Percentiles rank a stretch among this genome's conserved stretches.
phyloP scores from a whole-genome alignment of 768 basidiomycete species.

The Lanmaoa rubissima region DNA sequence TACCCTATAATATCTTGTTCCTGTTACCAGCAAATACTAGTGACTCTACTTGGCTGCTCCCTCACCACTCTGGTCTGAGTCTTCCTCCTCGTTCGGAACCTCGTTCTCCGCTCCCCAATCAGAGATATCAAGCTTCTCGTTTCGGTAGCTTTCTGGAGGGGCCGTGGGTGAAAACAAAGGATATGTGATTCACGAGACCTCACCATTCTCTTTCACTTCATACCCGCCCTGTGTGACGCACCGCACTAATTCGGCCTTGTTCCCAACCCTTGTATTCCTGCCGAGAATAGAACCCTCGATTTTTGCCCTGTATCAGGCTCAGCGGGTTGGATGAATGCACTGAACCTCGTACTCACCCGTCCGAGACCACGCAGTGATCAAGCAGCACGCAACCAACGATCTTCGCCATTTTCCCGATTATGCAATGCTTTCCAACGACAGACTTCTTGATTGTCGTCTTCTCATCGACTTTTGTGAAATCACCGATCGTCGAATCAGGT shows the following conservation, averaged over 20 bases:
- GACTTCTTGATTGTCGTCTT: slow-evolving; percentile 77
- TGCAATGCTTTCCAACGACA: slow-evolving; percentile 78
- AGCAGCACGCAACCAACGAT: slow-evolving; percentile 79
- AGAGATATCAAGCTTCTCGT: slow-evolving; percentile 55
- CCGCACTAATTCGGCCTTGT: slow-evolving; percentile 62
- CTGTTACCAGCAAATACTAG: background rate
- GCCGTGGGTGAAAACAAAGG: background rate
- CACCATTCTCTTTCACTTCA: slow-evolving; percentile 65
- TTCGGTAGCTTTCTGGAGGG: slow-evolving; percentile 48
- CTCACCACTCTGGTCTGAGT: slow-evolving; percentile 12
- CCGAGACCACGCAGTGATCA: slow-evolving; percentile 86
- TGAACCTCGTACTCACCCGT: slow-evolving; percentile 53
- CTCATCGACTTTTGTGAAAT: slow-evolving; percentile 80
- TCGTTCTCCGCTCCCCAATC: slow-evolving; percentile 48
- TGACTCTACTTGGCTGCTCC: slow-evolving; percentile 4
- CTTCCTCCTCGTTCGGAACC: slow-evolving; percentile 20
- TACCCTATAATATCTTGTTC: slow-evolving; percentile 2
- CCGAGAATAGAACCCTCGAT: slow-evolving; percentile 77
- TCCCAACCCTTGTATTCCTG: slow-evolving; percentile 67
- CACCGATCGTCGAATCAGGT: slow-evolving; percentile 75
- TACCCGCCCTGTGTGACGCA: slow-evolving; percentile 79
- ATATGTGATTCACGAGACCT: slow-evolving; percentile 8
- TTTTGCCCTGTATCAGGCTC: slow-evolving; percentile 52
- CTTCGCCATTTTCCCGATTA: slow-evolving; percentile 82
- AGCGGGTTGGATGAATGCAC: background rate